Evolutionary conservation across 306 rosid species (phyloP).

Genomic region (Castanea sativa): DNA sequence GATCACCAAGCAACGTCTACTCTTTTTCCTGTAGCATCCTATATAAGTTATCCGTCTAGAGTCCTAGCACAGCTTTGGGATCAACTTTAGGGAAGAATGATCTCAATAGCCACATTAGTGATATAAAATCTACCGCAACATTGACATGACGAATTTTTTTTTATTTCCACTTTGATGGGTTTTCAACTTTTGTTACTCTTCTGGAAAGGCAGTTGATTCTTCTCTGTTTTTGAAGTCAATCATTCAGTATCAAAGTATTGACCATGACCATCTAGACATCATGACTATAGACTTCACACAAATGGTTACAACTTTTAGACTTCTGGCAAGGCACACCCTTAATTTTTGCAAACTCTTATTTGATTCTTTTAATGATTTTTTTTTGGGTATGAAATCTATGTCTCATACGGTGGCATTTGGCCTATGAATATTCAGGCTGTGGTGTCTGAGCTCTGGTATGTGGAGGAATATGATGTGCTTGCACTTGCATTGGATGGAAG

Average conservation of each 20-base stretch:
- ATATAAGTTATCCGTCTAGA: not conserved
- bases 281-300: not conserved
- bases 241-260: not conserved
- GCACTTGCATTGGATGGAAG: conserved; percentile 95
- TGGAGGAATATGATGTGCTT: conserved; percentile 85
- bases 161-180: not conserved
- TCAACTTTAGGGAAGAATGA: not conserved
- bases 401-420: not conserved
- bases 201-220: not conserved
- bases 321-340: not conserved
- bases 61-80: not conserved
- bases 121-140: not conserved
- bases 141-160: not conserved
- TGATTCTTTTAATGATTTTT: not conserved
- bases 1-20: not conserved
- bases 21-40: not conserved
- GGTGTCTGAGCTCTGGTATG: conserved; percentile 92
- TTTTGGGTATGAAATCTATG: not conserved
- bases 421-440: conserved; percentile 52
- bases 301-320: not conserved
- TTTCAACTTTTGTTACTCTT: not conserved
- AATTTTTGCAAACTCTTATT: not conserved
- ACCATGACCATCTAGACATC: not conserved
- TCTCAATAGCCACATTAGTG: not conserved
- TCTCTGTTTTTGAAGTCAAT: not conserved